Evolutionary conservation across 495 filamentous ascomycete genomes (phyloP), one percentile per base, ranked within the genome.

Genomic region (Parathielavia hyrcaniae): DNA sequence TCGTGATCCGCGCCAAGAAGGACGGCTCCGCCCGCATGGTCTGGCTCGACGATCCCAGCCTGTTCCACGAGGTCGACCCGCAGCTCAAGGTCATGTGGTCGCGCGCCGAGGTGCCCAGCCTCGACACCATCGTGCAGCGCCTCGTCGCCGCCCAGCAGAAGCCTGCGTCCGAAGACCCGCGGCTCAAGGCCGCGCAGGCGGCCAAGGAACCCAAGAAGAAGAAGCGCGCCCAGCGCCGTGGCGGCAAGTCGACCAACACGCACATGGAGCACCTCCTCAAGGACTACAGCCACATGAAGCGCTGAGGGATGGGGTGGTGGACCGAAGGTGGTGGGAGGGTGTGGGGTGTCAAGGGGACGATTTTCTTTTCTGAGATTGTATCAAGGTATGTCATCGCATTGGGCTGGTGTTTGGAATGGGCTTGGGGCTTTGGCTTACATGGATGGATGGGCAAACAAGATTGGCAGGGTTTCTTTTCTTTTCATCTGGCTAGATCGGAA

Each of bases 1-100:
- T 97, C 19, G 87, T 96, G 16, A 86, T 87, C 30, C 81, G 91
- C 40, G 91, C 91, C 55, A 95, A 95, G 77, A 97, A 97, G 73
- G 95, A 97, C 66, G 86, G 89, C 61, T 81, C 84, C 61, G 81
- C 91, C 6, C 82, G 84, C 64, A 87, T 86, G 77, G 86, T 97
- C 32, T 98, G 91, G 91, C 80, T 83, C 11, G 88, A 98, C 67
- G 86, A 93, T 62, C 82, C 91, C 4, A 84, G 83, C 5, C 77
- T 95, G 38, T 81, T 83, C 53, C 83, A 88, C 67, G 69, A 78
- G 38, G 82, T 97, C 53, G 91, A 97, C 59, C 73, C 82, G 9
- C 88, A 96, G 68, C 96, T 97, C 67, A 79, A 83, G 67, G 67
- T 73, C 9, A 85, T 92, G 65, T 98, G 92, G 91, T 77, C 86